Evolutionary conservation across 805 yeast genomes (phyloP).

Genomic region (Ogataea populi-albae): DNA sequence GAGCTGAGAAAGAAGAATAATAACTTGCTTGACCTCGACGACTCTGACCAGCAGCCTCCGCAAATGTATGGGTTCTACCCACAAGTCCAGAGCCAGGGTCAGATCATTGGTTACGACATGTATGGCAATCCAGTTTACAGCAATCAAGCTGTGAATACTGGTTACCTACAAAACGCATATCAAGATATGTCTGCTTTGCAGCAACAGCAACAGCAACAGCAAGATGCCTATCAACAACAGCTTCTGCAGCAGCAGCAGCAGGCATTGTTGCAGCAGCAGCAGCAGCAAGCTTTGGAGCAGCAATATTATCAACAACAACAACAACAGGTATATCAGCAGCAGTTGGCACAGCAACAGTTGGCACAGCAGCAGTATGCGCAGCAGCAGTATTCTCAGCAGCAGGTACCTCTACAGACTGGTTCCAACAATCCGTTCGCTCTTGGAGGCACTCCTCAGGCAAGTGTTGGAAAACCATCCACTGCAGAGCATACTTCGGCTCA

Average conservation of each 20-base stretch:
- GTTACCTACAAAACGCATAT: slow-evolving; percentile 48
- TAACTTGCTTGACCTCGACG: slow-evolving; percentile 55
- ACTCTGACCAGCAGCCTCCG: slow-evolving; percentile 33
- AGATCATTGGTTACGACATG: slow-evolving; percentile 48
- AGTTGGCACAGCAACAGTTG: slow-evolving; percentile 25
- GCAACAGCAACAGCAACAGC: slow-evolving; percentile 30
- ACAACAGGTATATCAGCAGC: slow-evolving; percentile 29
- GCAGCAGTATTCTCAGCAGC: slow-evolving; percentile 26
- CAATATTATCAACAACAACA: slow-evolving; percentile 40
- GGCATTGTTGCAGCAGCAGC: slow-evolving; percentile 28
- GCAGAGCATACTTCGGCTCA: slow-evolving; percentile 31
- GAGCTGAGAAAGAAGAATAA: slow-evolving; percentile 52
- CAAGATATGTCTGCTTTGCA: slow-evolving; percentile 25
- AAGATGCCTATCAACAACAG: slow-evolving; percentile 20
- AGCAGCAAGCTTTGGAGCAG: slow-evolving; percentile 40
- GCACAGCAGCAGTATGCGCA: slow-evolving; percentile 22
- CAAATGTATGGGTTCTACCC: slow-evolving; percentile 31
- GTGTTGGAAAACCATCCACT: slow-evolving; percentile 18
- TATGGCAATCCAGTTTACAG: slow-evolving; percentile 65
- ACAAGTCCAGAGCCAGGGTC: slow-evolving; percentile 23
- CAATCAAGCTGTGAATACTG: slow-evolving; percentile 51
- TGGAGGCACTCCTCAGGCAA: slow-evolving; percentile 10
- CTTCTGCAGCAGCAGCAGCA: slow-evolving; percentile 29
- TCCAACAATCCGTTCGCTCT: slow-evolving; percentile 38
- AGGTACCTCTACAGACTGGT: slow-evolving; percentile 37